Evolutionary conservation across 495 filamentous ascomycete species (phyloP).

Genomic region (Neurospora sp.): DNA sequence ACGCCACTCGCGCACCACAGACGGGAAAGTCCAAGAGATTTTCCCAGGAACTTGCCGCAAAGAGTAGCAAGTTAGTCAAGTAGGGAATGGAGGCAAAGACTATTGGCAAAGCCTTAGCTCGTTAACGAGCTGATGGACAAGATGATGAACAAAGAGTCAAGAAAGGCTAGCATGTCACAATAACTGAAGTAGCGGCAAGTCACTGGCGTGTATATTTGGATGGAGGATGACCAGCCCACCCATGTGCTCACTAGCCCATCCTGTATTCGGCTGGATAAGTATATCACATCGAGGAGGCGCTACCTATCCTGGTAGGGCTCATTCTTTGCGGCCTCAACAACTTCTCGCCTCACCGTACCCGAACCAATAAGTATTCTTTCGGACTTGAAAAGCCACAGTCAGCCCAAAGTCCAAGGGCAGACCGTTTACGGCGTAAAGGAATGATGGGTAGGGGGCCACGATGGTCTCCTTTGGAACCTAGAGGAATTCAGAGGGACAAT

Average conservation of each 20-base stretch:
- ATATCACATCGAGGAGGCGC: background rate
- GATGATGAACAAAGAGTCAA: background rate
- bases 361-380: background rate
- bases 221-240: background rate
- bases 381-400: background rate
- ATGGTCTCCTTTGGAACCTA: background rate
- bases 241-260: background rate
- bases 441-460: background rate
- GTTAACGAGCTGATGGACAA: background rate
- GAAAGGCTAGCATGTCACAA: background rate
- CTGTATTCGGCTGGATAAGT: background rate
- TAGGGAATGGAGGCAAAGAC: background rate
- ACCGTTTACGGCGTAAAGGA: background rate
- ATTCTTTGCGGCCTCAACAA: background rate
- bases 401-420: background rate
- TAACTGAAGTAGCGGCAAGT: background rate
- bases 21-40: background rate
- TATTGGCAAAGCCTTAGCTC: background rate
- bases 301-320: background rate
- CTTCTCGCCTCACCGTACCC: background rate
- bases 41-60: background rate
- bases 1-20: background rate
- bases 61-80: background rate
- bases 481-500: background rate
- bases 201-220: background rate